These are phyloP conservation scores for Komagataea norvegica DNA, from an alignment of 1,139 yeast species.

Conservation along the genomic window DNA sequence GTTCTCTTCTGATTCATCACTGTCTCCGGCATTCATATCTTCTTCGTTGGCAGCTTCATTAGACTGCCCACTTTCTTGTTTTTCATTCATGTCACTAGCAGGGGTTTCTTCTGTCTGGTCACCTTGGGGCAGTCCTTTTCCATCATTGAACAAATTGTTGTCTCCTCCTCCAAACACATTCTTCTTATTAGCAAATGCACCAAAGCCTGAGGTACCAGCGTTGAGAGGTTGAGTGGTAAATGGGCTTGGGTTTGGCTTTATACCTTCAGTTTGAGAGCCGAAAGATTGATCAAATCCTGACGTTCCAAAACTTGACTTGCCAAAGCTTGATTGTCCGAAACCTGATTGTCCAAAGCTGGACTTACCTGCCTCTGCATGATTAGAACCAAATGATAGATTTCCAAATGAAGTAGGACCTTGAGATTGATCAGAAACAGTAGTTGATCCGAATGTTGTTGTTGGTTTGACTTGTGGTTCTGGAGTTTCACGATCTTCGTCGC, in stretches of 20 bases:
- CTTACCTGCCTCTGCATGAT: not conserved
- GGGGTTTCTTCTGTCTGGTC: not conserved
- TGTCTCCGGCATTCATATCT: not conserved
- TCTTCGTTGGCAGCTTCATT: constrained; percentile 1
- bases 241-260: no score
- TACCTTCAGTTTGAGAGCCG: no score
- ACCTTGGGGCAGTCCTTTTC: not conserved
- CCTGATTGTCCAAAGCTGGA: constrained; percentile 7
- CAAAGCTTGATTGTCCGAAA: not conserved
- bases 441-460: not conserved
- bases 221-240: no score
- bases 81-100: not conserved
- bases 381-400: not conserved
- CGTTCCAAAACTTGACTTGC: not conserved
- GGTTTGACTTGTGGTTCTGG: no score
- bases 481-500: not conserved
- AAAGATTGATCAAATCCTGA: no score
- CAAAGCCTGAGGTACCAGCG: constrained; percentile 17
- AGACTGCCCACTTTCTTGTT: not conserved
- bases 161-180: constrained; percentile 9
- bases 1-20: not conserved
- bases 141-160: constrained; percentile 1
- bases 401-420: constrained; percentile 8
- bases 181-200: constrained; percentile 17
- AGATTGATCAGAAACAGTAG: not conserved